Evolutionary conservation across 2,329 filamentous ascomycete species (phyloP).

Genomic region (Rosellinia necatrix): DNA sequence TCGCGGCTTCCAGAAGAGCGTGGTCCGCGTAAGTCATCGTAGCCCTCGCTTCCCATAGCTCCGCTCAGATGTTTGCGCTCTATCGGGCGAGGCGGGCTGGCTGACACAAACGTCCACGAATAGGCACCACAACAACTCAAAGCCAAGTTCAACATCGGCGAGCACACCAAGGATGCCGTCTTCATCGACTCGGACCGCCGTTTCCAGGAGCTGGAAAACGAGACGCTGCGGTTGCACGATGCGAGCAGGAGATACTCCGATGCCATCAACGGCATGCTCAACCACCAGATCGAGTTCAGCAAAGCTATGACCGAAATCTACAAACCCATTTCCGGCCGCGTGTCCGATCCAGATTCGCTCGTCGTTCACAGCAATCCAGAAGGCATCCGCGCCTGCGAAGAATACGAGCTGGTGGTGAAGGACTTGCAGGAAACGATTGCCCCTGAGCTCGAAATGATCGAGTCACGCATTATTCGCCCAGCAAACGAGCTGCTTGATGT

Average conservation of each 20-base stretch:
- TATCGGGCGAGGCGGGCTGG: constrained; percentile 7
- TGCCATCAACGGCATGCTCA: constrained; percentile 97
- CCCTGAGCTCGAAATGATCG: constrained; percentile 97
- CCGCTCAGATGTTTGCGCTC: constrained; percentile 2
- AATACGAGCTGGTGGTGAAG: constrained; percentile 89
- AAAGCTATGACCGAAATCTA: constrained; percentile 96
- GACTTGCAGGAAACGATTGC: constrained; percentile 86
- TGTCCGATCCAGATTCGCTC: constrained; percentile 88
- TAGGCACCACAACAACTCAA: constrained; percentile 91
- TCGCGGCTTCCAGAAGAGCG: constrained; percentile 91
- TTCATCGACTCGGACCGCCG: constrained; percentile 94
- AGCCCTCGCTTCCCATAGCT: background rate
- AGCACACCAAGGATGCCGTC: constrained; percentile 91
- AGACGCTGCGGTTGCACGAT: constrained; percentile 93
- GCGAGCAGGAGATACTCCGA: constrained; percentile 98
- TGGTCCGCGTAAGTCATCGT: constrained; percentile 70
- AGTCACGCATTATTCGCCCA: constrained; percentile 85
- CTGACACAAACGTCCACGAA: constrained; percentile 9
- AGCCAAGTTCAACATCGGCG: constrained; percentile 91
- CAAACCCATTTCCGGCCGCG: constrained; percentile 93
- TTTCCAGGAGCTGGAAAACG: constrained; percentile 89
- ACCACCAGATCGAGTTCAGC: constrained; percentile 97
- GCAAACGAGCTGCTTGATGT: constrained; percentile 93
- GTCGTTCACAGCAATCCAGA: constrained; percentile 85
- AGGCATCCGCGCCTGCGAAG: constrained; percentile 92